Conservation (phyloP, 1,139 yeast genomes). For the Protomyces inundatus region DNA sequence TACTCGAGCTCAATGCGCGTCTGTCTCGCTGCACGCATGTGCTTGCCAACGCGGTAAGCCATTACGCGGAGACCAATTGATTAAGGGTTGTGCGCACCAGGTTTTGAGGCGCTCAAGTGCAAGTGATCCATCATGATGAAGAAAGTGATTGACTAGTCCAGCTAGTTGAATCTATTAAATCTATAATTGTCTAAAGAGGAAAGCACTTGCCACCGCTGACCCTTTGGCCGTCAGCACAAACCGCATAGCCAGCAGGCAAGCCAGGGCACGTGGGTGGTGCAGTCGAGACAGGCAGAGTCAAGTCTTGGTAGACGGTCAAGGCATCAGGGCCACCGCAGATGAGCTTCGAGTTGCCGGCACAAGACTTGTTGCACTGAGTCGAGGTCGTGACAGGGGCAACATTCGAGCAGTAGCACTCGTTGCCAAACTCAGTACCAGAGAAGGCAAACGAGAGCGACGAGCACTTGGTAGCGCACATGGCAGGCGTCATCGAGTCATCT, state of each 20-base stretch:
- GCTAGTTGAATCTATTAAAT: too few relatives aligned
- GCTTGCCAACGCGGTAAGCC: too few relatives aligned
- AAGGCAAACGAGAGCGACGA: constrained; percentile 1
- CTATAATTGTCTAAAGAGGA: too few relatives aligned
- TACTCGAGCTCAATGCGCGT: too few relatives aligned
- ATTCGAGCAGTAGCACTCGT: constrained; percentile 16
- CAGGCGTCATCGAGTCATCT: constrained; percentile 7
- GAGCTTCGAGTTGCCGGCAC: constrained; percentile 7
- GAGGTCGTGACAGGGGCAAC: constrained; percentile 3
- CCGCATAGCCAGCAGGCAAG: not conserved
- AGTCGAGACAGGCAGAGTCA: not conserved
- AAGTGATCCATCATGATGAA: too few relatives aligned
- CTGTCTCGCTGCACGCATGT: too few relatives aligned
- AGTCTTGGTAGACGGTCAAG: not conserved
- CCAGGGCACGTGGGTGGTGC: not conserved
- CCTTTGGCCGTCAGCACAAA: not conserved
- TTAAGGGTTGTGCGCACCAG: too few relatives aligned
- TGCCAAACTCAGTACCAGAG: constrained; percentile 19
- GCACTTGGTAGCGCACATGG: constrained; percentile 9
- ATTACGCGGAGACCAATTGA: too few relatives aligned
- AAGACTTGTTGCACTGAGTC: constrained; percentile 5
- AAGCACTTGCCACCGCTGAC: not conserved
- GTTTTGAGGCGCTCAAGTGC: too few relatives aligned
- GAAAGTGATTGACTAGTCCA: too few relatives aligned
- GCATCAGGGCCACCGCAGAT: constrained; percentile 16